Evolutionary conservation across 306 rosid genomes (phyloP).

Genomic region (Inga laurina): DNA sequence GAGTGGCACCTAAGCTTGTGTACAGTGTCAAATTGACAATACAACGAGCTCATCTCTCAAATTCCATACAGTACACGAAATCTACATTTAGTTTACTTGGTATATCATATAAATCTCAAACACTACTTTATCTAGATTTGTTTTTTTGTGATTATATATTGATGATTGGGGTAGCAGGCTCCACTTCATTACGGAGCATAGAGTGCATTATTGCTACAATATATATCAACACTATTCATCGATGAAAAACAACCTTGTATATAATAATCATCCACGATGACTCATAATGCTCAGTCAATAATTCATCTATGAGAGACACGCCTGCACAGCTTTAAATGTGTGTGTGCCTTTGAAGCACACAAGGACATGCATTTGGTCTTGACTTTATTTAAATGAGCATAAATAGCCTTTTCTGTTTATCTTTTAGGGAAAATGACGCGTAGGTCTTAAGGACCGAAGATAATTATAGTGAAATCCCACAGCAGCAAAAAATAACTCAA

Average conservation of each 20-base stretch:
- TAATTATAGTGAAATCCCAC: no score
- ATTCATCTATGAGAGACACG: constrained; percentile 14
- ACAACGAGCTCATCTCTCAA: no score
- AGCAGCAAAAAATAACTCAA: no score
- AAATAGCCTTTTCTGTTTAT: neutral
- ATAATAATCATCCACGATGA: neutral
- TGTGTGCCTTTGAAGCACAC: neutral
- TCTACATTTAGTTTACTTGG: no score
- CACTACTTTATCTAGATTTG: no score
- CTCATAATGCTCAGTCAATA: constrained; percentile 14
- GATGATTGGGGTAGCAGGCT: neutral
- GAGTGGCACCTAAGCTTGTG: no score
- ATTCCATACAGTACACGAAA: no score
- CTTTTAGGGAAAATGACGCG: no score
- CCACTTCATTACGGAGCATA: constrained; percentile 17
- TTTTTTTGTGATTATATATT: no score
- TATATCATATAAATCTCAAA: no score
- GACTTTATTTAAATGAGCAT: neutral
- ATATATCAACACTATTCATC: neutral
- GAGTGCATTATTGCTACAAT: constrained; percentile 17
- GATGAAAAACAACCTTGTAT: neutral
- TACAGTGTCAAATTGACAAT: neutral
- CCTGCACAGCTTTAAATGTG: neutral
- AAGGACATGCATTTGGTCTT: neutral
- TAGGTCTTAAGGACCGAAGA: no score